These are phyloP conservation scores for Dactylellina parvicollis DNA, from an alignment of 2,329 filamentous ascomycete species.

Conservation along the genomic window DNA sequence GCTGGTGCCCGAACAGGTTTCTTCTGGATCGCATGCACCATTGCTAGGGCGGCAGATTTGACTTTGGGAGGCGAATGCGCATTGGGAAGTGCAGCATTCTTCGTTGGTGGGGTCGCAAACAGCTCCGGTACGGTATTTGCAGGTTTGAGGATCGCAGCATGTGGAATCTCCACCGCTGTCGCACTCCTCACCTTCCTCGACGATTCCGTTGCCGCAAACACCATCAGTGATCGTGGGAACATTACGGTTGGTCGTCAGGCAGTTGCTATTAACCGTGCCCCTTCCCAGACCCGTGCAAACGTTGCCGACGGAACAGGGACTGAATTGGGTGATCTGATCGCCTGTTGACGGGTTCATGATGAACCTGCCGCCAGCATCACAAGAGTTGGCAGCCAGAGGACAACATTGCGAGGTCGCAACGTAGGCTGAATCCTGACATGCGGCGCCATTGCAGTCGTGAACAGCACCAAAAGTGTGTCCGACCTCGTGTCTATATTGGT, in stretches of 20 bases:
- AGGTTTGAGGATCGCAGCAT: slow-evolving; percentile 87
- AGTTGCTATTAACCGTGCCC: slow-evolving; percentile 78
- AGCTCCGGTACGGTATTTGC: slow-evolving; percentile 79
- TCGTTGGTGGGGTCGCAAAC: slow-evolving; percentile 87
- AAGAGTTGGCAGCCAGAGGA: slow-evolving; percentile 73
- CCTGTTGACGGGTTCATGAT: slow-evolving; percentile 97
- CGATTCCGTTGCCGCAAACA: slow-evolving; percentile 96
- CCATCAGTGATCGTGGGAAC: slow-evolving; percentile 82
- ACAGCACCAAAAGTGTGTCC: slow-evolving; percentile 96
- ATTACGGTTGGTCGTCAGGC: slow-evolving; percentile 84
- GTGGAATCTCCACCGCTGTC: slow-evolving; percentile 87
- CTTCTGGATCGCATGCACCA: slow-evolving; percentile 83
- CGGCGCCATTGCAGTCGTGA: slow-evolving; percentile 79
- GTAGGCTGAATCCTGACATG: slow-evolving; percentile 61
- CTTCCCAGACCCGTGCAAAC: slow-evolving; percentile 86
- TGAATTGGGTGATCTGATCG: slow-evolving; percentile 78
- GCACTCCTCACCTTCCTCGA: slow-evolving; percentile 92
- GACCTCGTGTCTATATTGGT: slow-evolving; percentile 72
- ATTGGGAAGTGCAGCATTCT: slow-evolving; percentile 76
- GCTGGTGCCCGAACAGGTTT: slow-evolving; percentile 78
- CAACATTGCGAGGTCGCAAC: slow-evolving; percentile 71
- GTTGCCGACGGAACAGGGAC: slow-evolving; percentile 88
- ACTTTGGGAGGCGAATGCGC: slow-evolving; percentile 72
- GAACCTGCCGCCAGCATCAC: slow-evolving; percentile 79
- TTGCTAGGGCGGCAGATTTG: slow-evolving; percentile 83